Conservation (phyloP, 2,329 filamentous ascomycete species). For the Fusarium newnesense region DNA sequence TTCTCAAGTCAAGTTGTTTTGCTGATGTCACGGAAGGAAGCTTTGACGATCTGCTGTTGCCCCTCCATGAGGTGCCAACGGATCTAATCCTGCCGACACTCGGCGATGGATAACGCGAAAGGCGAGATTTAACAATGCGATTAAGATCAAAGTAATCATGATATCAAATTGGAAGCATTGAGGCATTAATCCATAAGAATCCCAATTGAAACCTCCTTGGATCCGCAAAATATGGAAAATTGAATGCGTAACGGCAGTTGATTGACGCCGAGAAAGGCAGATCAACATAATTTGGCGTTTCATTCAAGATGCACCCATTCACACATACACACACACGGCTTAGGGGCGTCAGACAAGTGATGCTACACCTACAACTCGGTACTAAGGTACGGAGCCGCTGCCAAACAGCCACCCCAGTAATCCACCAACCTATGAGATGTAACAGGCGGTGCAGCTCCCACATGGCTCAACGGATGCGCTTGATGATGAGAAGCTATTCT, state of each 20-base stretch:
- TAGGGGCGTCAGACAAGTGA: slow-evolving; percentile 13
- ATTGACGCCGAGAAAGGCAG: slow-evolving; percentile 16
- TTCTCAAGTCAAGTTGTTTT: not conserved
- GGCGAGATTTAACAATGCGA: slow-evolving; percentile 20
- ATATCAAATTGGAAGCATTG: not conserved
- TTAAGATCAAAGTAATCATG: not conserved
- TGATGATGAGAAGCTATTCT: slow-evolving; percentile 18
- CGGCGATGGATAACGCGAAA: slow-evolving; percentile 41
- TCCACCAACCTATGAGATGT: slow-evolving; percentile 33
- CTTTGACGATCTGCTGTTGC: slow-evolving; percentile 8
- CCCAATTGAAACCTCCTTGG: not conserved
- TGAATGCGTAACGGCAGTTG: slow-evolving; percentile 26
- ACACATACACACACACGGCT: not conserved
- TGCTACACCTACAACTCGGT: not conserved
- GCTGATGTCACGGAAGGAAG: slow-evolving; percentile 15
- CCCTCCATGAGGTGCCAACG: slow-evolving; percentile 17
- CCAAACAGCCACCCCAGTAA: slow-evolving; percentile 31
- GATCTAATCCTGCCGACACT: slow-evolving; percentile 37
- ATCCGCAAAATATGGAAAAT: slow-evolving; percentile 10
- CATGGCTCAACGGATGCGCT: slow-evolving; percentile 34
- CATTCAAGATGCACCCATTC: not conserved
- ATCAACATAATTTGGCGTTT: slow-evolving; percentile 12
- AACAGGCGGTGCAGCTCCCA: slow-evolving; percentile 20
- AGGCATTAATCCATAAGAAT: not conserved
- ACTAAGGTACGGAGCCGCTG: slow-evolving; percentile 40